phyloP scores from a whole-genome alignment of 169 alveolate genomes.

The Babesia bigemina region DNA sequence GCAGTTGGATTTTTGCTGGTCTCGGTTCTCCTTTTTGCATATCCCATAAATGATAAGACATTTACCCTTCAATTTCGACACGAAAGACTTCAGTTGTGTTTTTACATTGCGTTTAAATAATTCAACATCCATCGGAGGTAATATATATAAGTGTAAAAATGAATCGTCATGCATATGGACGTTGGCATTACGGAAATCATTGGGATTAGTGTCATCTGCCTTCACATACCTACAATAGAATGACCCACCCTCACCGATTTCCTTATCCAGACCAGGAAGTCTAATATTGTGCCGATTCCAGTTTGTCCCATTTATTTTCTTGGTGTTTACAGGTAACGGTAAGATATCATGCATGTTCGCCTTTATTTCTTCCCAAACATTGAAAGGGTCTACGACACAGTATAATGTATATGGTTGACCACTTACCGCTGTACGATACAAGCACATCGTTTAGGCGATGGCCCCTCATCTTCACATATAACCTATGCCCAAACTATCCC shows the following conservation, averaged over 20 bases:
- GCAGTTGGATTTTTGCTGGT: slow-evolving; percentile 27
- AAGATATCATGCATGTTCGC: not conserved
- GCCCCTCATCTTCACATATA: slow-evolving; percentile 4
- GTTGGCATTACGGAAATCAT: not conserved
- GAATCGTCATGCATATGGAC: not conserved
- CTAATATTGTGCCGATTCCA: slow-evolving; percentile 1
- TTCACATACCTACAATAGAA: slow-evolving; percentile 35
- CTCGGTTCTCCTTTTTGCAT: slow-evolving; percentile 26
- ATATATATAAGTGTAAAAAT: slow-evolving; percentile 13
- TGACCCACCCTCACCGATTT: not conserved
- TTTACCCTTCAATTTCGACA: slow-evolving; percentile 4
- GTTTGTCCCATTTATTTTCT: slow-evolving; percentile 5
- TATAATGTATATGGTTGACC: not conserved
- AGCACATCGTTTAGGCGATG: slow-evolving; percentile 1
- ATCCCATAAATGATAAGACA: slow-evolving; percentile 26
- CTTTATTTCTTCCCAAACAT: slow-evolving; percentile 20
- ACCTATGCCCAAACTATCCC: not conserved
- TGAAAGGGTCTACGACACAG: slow-evolving; percentile 23
- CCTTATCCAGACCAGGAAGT: not conserved
- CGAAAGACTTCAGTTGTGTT: not conserved
- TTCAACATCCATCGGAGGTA: slow-evolving; percentile 44
- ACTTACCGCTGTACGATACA: slow-evolving; percentile 18
- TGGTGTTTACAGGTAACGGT: slow-evolving; percentile 17
- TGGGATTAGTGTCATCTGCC: not conserved
- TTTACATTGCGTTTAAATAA: slow-evolving; percentile 7